Base-by-base conservation (phyloP, 169 alveolate genomes). In the Plasmodium reichenowi region DNA sequence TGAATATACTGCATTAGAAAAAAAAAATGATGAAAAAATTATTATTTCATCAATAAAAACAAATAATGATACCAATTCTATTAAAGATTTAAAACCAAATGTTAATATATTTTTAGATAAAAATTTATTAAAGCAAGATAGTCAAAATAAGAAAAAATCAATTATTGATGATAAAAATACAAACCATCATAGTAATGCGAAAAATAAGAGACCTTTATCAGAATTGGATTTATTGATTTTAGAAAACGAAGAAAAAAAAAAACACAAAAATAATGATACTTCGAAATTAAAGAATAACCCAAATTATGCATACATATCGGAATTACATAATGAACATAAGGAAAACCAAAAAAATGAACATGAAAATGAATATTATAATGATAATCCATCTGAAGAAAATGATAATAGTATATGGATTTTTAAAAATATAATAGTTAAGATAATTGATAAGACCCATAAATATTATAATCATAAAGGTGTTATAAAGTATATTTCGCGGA, bases 201-300 rank as follows among this genome's bases (percentile, higher is more conserved):
- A 38, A 63, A 70, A 80, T 29, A 80, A 80, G 45, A 66, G 90
- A 80, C 90, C 90, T 4, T 20, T 80, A 45, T 54, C 80, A 54
- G 54, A 78, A 45, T 56, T 80, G 45, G 90, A 80, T 9, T 62
- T 80, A 56, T 83, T 80, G 10, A 70, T 80, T 54, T 48, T 80
- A 50, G 90, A 80, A 58, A 80, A 80, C 13, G 90, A 80, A 50
- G 90, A 70, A 68, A 80, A 80, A 56, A 80, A 80, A 67, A 80
- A 72, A 60, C 26, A 13, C 10, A 80, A 70, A 48, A 13, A 13
- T 17, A 64, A 48, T 43, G 17, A 8, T 38, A 9, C 26, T 12
- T 45, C 72, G 22, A 38, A 50, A 10, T 32, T 68, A 58, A 54
- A 17, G n/a, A 68, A 56, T 43, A 43, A 52, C 10, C 20, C 17